phyloP scores from a whole-genome alignment of 768 basidiomycete genomes.

The Paxillus involutus region DNA sequence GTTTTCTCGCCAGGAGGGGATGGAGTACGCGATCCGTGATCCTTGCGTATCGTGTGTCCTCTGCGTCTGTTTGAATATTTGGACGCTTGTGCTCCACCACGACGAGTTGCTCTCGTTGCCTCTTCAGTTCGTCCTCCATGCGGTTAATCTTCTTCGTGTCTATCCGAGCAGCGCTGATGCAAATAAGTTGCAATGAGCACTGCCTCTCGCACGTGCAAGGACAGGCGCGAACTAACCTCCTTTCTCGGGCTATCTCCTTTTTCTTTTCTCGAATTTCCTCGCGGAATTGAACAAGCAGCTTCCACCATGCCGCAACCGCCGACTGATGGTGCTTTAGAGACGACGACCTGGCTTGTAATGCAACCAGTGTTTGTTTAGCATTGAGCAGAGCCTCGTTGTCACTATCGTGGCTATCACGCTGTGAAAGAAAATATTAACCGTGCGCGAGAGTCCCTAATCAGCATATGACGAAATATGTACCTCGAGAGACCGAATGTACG shows the following conservation, averaged over 20 bases:
- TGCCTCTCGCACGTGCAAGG: background rate
- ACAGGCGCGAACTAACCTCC: background rate
- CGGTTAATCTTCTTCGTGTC: background rate
- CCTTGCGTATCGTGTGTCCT: background rate
- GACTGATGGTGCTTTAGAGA: constrained; percentile 1
- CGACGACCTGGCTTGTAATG: background rate
- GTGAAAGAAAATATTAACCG: background rate
- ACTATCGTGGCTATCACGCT: constrained; percentile 2
- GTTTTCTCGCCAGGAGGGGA: constrained; percentile 1
- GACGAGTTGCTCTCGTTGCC: background rate
- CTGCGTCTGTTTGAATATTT: background rate
- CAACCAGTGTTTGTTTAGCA: background rate
- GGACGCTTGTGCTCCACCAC: background rate
- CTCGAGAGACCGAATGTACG: constrained; percentile 5
- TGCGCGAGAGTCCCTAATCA: background rate
- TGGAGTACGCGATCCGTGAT: background rate
- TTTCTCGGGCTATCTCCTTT: background rate
- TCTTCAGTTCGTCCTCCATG: background rate
- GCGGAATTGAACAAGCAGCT: background rate
- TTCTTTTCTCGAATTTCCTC: constrained; percentile 1
- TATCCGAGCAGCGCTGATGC: background rate
- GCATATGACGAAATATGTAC: background rate
- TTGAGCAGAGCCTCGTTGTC: background rate
- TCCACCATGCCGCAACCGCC: constrained; percentile 1
- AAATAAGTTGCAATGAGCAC: background rate